Conservation (phyloP, 1,139 yeast genomes). For the Yamadazyma dendronema region DNA sequence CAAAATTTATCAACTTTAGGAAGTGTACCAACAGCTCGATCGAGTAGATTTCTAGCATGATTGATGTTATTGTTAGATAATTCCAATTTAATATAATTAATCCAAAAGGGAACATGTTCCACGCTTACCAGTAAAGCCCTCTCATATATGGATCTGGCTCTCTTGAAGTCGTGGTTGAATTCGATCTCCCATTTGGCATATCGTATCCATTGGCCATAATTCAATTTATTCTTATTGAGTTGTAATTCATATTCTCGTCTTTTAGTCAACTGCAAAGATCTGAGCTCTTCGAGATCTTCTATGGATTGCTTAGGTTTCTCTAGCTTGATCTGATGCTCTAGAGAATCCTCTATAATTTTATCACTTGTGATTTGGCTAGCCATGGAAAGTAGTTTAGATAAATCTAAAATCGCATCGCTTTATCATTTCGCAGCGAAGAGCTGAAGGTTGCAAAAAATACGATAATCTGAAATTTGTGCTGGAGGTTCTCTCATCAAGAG, state of each 20-base stretch:
- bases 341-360: constrained; percentile 39
- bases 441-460: not conserved
- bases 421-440: not conserved
- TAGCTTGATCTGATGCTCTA: constrained; percentile 27
- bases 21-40: constrained; percentile 69
- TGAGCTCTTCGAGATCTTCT: constrained; percentile 76
- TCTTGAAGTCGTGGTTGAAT: constrained; percentile 64
- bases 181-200: constrained; percentile 88
- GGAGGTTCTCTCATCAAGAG: not conserved
- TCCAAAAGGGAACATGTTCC: constrained; percentile 80
- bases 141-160: constrained; percentile 85
- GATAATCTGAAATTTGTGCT: not conserved
- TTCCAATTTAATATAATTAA: constrained; percentile 78
- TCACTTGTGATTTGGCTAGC: constrained; percentile 29
- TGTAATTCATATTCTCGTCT: constrained; percentile 85
- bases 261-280: constrained; percentile 71
- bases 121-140: constrained; percentile 79
- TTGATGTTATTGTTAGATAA: constrained; percentile 69
- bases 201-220: constrained; percentile 86
- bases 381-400: not conserved
- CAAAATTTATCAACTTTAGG: constrained; percentile 86
- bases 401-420: not conserved
- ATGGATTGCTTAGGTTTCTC: constrained; percentile 53
- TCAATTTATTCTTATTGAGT: constrained; percentile 74
- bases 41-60: constrained; percentile 85